Evolutionary conservation across 2,329 filamentous ascomycete species (phyloP).

Genomic region (Pyricularia pennisetigena): DNA sequence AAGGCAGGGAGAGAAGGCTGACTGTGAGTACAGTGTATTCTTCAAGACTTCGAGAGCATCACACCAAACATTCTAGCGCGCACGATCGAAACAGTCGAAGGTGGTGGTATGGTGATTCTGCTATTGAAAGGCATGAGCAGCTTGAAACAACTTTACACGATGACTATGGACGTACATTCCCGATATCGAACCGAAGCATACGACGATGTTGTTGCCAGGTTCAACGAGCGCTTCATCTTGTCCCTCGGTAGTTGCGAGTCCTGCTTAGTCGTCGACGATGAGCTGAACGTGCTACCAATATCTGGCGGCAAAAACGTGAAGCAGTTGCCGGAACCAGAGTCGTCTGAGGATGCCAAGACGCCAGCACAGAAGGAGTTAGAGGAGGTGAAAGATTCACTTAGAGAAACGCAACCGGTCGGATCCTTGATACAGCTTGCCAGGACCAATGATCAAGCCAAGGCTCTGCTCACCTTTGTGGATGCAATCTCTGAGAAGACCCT

Average conservation of each 20-base stretch:
- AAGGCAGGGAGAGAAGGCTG: conserved; percentile 1
- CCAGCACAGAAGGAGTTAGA: conserved; percentile 68
- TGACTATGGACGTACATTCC: conserved; percentile 97
- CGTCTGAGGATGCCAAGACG: conserved; percentile 66
- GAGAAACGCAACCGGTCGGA: conserved; percentile 78
- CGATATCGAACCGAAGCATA: conserved; percentile 95
- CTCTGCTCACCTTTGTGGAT: conserved; percentile 91
- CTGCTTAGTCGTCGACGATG: conserved; percentile 93
- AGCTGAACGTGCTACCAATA: conserved; percentile 93
- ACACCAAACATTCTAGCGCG: conserved; percentile 94
- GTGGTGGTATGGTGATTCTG: conserved; percentile 82
- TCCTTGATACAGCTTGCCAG: conserved; percentile 74
- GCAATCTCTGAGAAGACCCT: conserved; percentile 94
- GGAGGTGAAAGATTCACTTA: conserved; percentile 76
- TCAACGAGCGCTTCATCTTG: conserved; percentile 95
- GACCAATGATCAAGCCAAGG: conserved; percentile 93
- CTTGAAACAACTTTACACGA: conserved; percentile 90
- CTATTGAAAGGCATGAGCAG: conserved; percentile 94
- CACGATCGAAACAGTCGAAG: conserved; percentile 95
- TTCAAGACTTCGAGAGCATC: conserved; percentile 96
- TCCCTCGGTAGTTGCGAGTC: conserved; percentile 92
- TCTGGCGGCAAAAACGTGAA: conserved; percentile 89
- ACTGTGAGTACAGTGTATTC: conserved; percentile 49
- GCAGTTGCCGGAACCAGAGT: conserved; percentile 65
- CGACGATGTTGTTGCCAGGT: conserved; percentile 85